Base-by-base conservation (phyloP, 208 protist species). In the Acanthamoeba royreba region DNA sequence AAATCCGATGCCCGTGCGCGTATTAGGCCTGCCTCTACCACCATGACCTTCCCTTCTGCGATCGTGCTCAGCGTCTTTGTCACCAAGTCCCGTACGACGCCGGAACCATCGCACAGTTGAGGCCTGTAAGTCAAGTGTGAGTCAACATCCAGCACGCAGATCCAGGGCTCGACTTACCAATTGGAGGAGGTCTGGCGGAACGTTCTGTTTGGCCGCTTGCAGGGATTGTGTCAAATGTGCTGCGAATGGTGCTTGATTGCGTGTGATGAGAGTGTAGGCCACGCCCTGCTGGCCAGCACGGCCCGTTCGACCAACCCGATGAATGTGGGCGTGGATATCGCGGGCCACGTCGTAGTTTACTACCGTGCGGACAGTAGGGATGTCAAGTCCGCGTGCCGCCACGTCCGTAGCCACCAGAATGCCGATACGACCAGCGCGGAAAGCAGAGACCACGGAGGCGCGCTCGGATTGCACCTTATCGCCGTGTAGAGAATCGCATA, bases 361-460 rank as follows among this genome's bases (percentile, higher is more conserved):
- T 22, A 97, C 96, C 38, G 86, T 94, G 31, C 86, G 93, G n/a
- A 97, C 86, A 13, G 38, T 7, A 7, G 17, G 7, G 17, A 97
- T 77, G 90, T 97, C 96, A 11, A 97, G 85, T 17, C 96, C 96
- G 38, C 96, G 43, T 1, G 96, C 92, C 2, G 96, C 95, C 19
- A 97, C 93, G 72, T 97, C 96, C 0, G 96, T 97, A 13, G 95
- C 96, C 15, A 97, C 96, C 4, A 97, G 47, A 31, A 97, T 93
- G 17, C 46, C 55, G 9, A 95, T 11, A 1, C 91, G 87, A 7
- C 77, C 66, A 3, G 53, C 38, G 83, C 95, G 88, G 55, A 97
- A 97, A 1, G 7, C 45, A 72, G 15, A 38, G 4, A 97, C 55
- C 4, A 96, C 92, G 31, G 58, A 17, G 0, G 43, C 33, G 69